A percentile compares a stretch with the other conserved stretches of the same genome.
Conservation (phyloP, 73 alveolate genomes). For the Stentor roeselii region DNA sequence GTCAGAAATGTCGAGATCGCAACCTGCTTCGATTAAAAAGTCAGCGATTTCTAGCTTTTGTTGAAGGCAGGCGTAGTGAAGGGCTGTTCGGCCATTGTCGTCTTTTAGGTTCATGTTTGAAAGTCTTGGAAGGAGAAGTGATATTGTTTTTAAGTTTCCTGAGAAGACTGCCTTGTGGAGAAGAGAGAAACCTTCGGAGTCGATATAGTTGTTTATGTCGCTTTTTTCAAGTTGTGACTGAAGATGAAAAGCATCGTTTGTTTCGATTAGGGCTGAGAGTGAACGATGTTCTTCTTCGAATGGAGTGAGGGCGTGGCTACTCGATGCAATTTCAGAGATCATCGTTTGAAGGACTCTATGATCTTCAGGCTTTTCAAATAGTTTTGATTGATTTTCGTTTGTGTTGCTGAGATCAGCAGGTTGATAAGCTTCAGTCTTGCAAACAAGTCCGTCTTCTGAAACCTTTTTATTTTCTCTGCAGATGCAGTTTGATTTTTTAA, state of each 20-base stretch:
- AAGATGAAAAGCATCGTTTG: neutral
- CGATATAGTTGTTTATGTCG: neutral
- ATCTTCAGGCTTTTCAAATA: too few relatives aligned
- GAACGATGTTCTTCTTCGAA: neutral
- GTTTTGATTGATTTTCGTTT: too few relatives aligned
- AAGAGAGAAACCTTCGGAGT: neutral
- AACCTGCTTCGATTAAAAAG: neutral
- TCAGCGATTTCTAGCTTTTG: neutral
- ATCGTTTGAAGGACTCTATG: too few relatives aligned
- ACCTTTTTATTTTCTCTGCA: neutral
- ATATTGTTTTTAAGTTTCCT: neutral
- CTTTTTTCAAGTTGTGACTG: neutral
- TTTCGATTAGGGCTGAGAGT: neutral
- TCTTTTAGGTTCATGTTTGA: neutral
- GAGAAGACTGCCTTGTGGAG: neutral
- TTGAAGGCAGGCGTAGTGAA: neutral
- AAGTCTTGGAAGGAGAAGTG: neutral
- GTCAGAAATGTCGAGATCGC: neutral
- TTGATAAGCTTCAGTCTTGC: too few relatives aligned
- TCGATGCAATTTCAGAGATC: too few relatives aligned
- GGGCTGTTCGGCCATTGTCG: neutral
- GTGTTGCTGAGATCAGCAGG: too few relatives aligned
- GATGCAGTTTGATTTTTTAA: neutral
- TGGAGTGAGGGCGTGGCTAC: too few relatives aligned
- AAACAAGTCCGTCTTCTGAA: too few relatives aligned